Conservation (phyloP, 495 filamentous ascomycete genomes). For the Oidiodendron maius region DNA sequence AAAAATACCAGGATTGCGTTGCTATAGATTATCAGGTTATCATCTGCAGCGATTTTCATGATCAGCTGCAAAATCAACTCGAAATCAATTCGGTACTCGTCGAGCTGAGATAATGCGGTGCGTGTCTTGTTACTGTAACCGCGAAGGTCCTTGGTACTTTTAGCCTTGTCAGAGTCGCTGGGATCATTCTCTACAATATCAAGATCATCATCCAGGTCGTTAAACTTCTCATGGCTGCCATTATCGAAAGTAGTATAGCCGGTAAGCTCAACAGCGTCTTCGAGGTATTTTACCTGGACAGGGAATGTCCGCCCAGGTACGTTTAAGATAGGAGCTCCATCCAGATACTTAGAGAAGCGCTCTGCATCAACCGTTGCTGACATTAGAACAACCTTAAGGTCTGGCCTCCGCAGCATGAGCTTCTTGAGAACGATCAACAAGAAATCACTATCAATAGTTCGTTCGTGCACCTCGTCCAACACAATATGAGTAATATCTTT, state of each 20-base stretch:
- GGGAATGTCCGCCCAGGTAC: conserved; percentile 93
- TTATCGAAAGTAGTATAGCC: conserved; percentile 52
- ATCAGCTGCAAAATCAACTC: conserved; percentile 73
- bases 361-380: conserved; percentile 92
- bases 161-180: conserved; percentile 30
- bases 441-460: conserved; percentile 94
- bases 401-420: conserved; percentile 52
- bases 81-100: conserved; percentile 84
- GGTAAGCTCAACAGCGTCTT: conserved; percentile 84
- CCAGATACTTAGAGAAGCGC: conserved; percentile 81
- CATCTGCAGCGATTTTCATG: conserved; percentile 60
- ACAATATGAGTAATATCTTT: conserved; percentile 87
- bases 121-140: conserved; percentile 69
- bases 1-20: conserved; percentile 91
- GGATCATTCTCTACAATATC: conserved; percentile 39
- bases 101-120: conserved; percentile 64
- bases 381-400: conserved; percentile 71
- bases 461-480: conserved; percentile 92
- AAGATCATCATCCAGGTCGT: conserved; percentile 50
- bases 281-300: conserved; percentile 78
- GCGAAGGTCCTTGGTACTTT: conserved; percentile 40
- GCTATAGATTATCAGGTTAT: conserved; percentile 63
- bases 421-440: conserved; percentile 84
- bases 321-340: conserved; percentile 75
- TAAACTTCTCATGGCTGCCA: conserved; percentile 34